Conservation (phyloP, 306 rosid genomes). For the Luffa aegyptiaca region DNA sequence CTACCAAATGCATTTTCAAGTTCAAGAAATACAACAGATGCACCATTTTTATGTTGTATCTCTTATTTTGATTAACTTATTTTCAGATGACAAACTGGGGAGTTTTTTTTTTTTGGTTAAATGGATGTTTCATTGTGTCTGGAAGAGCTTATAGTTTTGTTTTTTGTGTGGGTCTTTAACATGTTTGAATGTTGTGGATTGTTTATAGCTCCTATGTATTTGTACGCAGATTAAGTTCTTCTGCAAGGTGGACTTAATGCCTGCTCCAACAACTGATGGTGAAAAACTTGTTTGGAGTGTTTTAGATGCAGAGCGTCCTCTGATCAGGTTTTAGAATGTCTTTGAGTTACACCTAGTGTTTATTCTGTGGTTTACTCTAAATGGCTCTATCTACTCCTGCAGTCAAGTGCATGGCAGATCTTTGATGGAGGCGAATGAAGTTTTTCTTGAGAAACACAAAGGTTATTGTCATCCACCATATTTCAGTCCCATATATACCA, state of each 20-base stretch:
- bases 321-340: conserved; percentile 51
- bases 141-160: neutral
- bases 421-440: conserved; percentile 59
- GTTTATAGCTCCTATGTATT: neutral
- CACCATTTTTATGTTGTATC: neutral
- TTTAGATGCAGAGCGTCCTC: conserved; percentile 77
- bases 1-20: neutral
- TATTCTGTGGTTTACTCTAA: neutral
- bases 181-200: neutral
- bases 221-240: conserved; percentile 73
- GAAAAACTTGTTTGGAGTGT: conserved; percentile 87
- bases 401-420: conserved; percentile 77
- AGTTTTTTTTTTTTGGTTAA: neutral
- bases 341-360: neutral
- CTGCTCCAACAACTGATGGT: conserved; percentile 52
- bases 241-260: conserved; percentile 61
- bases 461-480: conserved; percentile 26
- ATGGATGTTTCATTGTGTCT: neutral
- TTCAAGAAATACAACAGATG: neutral
- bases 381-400: conserved; percentile 18
- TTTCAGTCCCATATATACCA: neutral
- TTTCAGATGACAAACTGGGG: neutral
- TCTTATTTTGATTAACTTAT: neutral
- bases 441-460: conserved; percentile 70
- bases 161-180: neutral